Evolutionary conservation across 495 filamentous ascomycete genomes (phyloP).

Genomic region (Talaromyces liani): DNA sequence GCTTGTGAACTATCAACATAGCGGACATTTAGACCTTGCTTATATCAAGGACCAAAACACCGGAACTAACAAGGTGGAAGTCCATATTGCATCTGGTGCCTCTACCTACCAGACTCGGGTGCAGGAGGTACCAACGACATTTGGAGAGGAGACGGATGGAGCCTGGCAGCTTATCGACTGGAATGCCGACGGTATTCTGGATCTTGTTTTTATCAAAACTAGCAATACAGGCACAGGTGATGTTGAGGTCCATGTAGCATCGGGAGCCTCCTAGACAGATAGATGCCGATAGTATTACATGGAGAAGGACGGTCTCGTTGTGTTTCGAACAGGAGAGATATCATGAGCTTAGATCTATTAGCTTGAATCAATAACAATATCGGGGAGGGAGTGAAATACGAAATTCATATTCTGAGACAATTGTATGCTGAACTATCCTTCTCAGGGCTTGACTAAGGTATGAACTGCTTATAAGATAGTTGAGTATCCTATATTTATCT

Average conservation of each 20-base stretch:
- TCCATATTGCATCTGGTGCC: conserved; percentile 5
- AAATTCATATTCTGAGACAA: no score
- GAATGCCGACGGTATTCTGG: conserved; percentile 7
- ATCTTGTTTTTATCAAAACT: conserved; percentile 8
- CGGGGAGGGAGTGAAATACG: no score
- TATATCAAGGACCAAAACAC: conserved; percentile 5
- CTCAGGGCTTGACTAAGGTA: no score
- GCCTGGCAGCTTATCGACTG: conserved; percentile 4
- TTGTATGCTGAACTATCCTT: no score
- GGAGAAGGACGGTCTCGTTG: no score
- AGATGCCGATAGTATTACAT: no score
- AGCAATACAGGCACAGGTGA: conserved; percentile 3
- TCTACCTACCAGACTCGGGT: conserved; percentile 4
- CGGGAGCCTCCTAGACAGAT: neutral
- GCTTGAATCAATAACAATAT: no score
- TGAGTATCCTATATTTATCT: no score
- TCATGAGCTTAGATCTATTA: no score
- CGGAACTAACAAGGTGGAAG: conserved; percentile 6
- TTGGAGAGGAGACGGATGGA: conserved; percentile 6
- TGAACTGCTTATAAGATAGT: no score
- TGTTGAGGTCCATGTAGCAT: conserved; percentile 5
- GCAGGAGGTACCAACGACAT: conserved; percentile 4
- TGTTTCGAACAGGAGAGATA: no score
- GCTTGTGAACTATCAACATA: conserved; percentile 5
- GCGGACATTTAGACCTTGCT: conserved; percentile 6